Evolutionary conservation across 2,329 filamentous ascomycete species (phyloP).

Genomic region (Cordyceps farinosa): DNA sequence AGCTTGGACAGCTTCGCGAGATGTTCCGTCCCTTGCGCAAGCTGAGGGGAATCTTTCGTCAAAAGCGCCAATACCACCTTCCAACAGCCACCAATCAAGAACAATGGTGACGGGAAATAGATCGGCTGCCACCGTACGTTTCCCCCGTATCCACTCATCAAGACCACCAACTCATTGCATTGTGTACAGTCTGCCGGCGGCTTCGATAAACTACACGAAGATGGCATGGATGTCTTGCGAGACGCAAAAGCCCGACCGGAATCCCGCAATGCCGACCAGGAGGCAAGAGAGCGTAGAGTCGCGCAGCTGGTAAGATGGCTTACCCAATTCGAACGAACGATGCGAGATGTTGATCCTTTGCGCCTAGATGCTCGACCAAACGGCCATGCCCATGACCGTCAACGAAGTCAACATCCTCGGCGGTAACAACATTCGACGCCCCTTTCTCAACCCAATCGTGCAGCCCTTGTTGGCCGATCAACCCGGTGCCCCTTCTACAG

Average conservation of each 20-base stretch:
- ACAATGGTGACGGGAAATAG: not conserved
- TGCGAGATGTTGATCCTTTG: not conserved
- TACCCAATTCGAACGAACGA: not conserved
- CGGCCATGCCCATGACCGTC: conserved; percentile 81
- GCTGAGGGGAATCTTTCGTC: not conserved
- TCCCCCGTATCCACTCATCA: conserved; percentile 17
- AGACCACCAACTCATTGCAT: not conserved
- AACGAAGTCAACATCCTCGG: conserved; percentile 81
- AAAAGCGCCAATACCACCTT: not conserved
- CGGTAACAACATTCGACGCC: conserved; percentile 74
- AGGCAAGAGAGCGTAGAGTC: conserved; percentile 38
- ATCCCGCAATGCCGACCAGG: conserved; percentile 35
- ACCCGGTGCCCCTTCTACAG: conserved; percentile 65
- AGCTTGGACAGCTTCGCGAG: conserved; percentile 2
- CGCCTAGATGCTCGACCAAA: conserved; percentile 61
- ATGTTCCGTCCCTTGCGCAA: not conserved
- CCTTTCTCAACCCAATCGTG: conserved; percentile 80
- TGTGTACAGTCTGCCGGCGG: conserved; percentile 32
- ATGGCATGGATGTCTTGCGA: conserved; percentile 35
- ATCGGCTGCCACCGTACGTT: conserved; percentile 16
- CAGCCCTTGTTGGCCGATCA: conserved; percentile 70
- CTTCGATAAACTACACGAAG: conserved; percentile 39
- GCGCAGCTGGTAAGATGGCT: conserved; percentile 33
- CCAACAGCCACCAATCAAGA: not conserved
- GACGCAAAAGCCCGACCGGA: conserved; percentile 38